phyloP scores from a whole-genome alignment of 2,329 filamentous ascomycete genomes.

The Penicillium sp. region DNA sequence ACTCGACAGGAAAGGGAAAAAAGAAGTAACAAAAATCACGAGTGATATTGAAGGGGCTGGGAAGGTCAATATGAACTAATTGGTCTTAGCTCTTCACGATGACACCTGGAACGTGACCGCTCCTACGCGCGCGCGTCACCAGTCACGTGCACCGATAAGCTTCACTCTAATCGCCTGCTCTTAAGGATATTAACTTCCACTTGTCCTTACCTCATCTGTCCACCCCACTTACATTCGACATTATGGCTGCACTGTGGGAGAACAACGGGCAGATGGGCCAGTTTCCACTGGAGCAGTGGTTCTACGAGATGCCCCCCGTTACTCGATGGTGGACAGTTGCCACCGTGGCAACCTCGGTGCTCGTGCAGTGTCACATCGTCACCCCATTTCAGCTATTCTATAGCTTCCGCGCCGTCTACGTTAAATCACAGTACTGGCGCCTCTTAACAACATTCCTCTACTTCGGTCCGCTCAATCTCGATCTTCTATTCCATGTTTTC shows the following conservation, averaged over 20 bases:
- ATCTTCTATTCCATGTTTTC: constrained; percentile 96
- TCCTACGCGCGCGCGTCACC: constrained; percentile 20
- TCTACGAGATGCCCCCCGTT: constrained; percentile 96
- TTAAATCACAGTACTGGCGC: constrained; percentile 96
- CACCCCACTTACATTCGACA: constrained; percentile 2
- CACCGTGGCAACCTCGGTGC: constrained; percentile 78
- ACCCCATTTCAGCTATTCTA: constrained; percentile 97
- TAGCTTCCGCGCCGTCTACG: constrained; percentile 87
- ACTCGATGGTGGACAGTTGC: constrained; percentile 97
- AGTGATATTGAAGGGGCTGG: constrained; percentile 12
- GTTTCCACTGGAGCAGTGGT: constrained; percentile 93
- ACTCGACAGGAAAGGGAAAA: background rate
- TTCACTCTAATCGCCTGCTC: background rate
- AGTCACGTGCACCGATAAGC: constrained; percentile 12
- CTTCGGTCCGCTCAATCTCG: constrained; percentile 90
- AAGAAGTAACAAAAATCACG: background rate
- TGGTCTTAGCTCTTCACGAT: constrained; percentile 4
- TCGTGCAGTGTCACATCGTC: constrained; percentile 91
- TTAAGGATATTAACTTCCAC: background rate
- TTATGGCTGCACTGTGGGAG: constrained; percentile 47
- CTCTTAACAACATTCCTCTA: constrained; percentile 96
- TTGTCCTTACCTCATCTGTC: background rate
- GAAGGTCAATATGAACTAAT: constrained; percentile 12
- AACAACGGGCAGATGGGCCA: constrained; percentile 52
- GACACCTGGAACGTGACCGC: background rate